Evolutionary conservation across 805 yeast species (phyloP), one percentile per base, ranked within the genome.

Genomic region (Wickerhamomyces tratensis): DNA sequence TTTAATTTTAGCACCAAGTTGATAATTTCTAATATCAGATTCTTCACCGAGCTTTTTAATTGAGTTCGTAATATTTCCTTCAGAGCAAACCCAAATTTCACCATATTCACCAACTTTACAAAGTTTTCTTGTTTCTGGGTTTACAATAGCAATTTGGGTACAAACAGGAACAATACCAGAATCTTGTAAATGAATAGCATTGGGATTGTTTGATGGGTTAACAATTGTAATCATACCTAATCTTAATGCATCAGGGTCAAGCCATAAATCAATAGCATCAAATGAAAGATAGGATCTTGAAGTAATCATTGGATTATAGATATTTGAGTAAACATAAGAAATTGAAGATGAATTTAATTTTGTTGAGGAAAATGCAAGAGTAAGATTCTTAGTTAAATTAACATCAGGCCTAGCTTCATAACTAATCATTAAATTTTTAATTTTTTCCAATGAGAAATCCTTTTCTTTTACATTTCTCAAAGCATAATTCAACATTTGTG

Each of bases 151-250:
- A 33, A 93, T 77, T 55, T 89, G 95, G 0, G 98, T 86, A 57
- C 95, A 86, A 8, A 88, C 89, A 1, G 97, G 94, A 0, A 89
- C 97, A 71, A 91, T 84, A 11, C 99, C 99, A 0, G 95, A 86
- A 55, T 93, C 98, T 56, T 88, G 96, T 8, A 93, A 64, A 43
- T 80, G 82, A 41, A 93, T 64, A 0, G 88, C 86, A 49, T 74
- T 71, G 5, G 85, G 80, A 26, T 71, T 71, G 47, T 77, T 83
- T 5, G 74, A 74, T 10, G 87, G 91, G 50, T 85, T 82, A 6
- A 87, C 89, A 26, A 85, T 72, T 20, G 84, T 78, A 3, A 93
- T 73, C 42, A 82, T 77, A 3, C 99, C 98, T 48, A 87, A 91
- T n/a, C 97, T 72, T 44, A 93, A 68, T 0, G 95, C 91, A 39